These are phyloP conservation scores for Groenewaldozyma auringiensis DNA, from an alignment of 1,139 yeast species.

Conservation along the genomic window DNA sequence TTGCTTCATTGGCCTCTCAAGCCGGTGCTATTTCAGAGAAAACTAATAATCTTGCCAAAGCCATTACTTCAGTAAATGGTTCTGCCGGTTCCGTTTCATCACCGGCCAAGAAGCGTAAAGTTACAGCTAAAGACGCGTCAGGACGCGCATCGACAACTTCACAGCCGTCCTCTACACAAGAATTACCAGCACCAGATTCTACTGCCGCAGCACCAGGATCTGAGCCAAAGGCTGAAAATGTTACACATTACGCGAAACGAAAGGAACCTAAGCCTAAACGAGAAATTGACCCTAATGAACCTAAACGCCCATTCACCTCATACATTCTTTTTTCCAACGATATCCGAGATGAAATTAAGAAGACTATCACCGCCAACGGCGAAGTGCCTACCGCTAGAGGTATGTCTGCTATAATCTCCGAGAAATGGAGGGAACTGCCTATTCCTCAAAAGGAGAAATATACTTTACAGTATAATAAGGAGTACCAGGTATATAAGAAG, in stretches of 20 bases:
- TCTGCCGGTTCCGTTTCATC: slow-evolving; percentile 24
- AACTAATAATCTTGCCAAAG: slow-evolving; percentile 5
- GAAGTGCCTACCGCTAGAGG: slow-evolving; percentile 64
- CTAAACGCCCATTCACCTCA: slow-evolving; percentile 60
- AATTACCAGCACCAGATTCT: not conserved
- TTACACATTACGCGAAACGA: slow-evolving; percentile 43
- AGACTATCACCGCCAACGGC: slow-evolving; percentile 54
- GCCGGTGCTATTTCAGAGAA: slow-evolving; percentile 4
- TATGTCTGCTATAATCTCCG: slow-evolving; percentile 69
- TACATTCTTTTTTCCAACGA: slow-evolving; percentile 64
- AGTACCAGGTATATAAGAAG: slow-evolving; percentile 29
- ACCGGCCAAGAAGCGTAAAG: slow-evolving; percentile 15
- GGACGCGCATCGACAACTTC: not conserved
- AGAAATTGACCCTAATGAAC: slow-evolving; percentile 43
- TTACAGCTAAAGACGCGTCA: slow-evolving; percentile 5
- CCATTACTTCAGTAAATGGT: slow-evolving; percentile 9
- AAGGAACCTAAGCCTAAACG: slow-evolving; percentile 31
- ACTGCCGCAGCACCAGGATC: slow-evolving; percentile 6
- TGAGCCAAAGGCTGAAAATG: slow-evolving; percentile 26
- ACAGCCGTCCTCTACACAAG: not conserved
- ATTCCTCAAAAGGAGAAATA: slow-evolving; percentile 65
- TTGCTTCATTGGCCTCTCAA: not conserved
- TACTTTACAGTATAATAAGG: slow-evolving; percentile 54
- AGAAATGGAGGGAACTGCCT: slow-evolving; percentile 64
- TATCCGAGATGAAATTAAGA: slow-evolving; percentile 39